Base-by-base conservation (phyloP, 2,329 filamentous ascomycete species). In the Sclerotinia borealis region DNA sequence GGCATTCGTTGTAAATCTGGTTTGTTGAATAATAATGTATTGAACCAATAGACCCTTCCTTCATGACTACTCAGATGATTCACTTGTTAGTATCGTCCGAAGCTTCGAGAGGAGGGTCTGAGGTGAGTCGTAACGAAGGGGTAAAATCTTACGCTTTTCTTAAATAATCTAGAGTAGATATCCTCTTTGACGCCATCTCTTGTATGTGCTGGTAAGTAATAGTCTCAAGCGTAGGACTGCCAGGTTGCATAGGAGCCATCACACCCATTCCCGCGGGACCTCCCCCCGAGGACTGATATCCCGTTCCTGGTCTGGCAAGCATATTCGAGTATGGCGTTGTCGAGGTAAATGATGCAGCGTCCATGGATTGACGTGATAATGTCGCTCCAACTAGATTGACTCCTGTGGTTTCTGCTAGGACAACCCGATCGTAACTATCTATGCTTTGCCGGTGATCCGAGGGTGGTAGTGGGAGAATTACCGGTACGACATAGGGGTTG, bases 41-140 rank as follows among this genome's bases (percentile, higher is more conserved):
- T 97, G 81, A 98, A 97, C 93, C 95, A 98, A 79, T 96, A 98
- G 48, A 96, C 87, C 64, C 92, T 88, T 65, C 93, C 93, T 77
- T 97, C 92, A 74, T 99, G 93, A 34, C 92, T 96, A 74, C 59
- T 45, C 4, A 36, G 13, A 37, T 36, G 19, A 25, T n/a, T 45
- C 36, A 29, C 15, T 34, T 36, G 43, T 59, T 27, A 64, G 62
- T 29, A 45, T 31, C 39, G 41, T 13, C 22, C 31, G 5, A 34
- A 34, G 3, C 8, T 22, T 13, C 41, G 19, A 59, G 41, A 29
- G 17, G 29, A 15, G 17, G 15, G 27, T 61, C 13, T 6, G 11
- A 7, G 31, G 43, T 39, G 36, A 29, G 19, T 49, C 17, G 25
- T 29, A 17, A 58, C 9, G 48, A 39, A 25, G 19, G 43, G 19